These are phyloP conservation scores for Globisporangium perplexum DNA, from an alignment of 352 stramenopile species.

Conservation along the genomic window DNA sequence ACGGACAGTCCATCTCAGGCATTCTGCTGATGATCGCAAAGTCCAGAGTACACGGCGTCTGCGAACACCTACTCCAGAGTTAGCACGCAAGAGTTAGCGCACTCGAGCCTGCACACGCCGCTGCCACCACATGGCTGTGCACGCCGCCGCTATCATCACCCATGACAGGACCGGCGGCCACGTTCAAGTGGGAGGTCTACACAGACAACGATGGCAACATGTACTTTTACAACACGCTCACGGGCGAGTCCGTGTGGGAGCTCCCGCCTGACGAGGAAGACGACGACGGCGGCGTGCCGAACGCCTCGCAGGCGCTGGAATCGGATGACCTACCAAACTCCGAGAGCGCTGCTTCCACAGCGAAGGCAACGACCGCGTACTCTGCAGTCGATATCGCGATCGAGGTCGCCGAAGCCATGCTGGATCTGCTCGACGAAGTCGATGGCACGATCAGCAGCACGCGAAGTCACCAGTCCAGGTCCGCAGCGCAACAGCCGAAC, in stretches of 20 bases:
- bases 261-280: conserved; percentile 33
- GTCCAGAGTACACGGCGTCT: too few species aligned
- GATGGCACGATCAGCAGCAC: background rate
- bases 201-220: conserved; percentile 59
- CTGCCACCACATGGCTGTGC: too few species aligned
- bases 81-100: too few species aligned
- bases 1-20: too few species aligned
- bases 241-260: conserved; percentile 68
- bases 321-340: background rate
- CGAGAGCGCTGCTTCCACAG: background rate
- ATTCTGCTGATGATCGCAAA: too few species aligned
- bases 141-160: too few species aligned
- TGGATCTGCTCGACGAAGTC: conserved; percentile 26
- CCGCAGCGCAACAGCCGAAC: conserved; percentile 5
- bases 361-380: conserved; percentile 11
- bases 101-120: too few species aligned
- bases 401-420: conserved; percentile 38
- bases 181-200: conserved; percentile 49
- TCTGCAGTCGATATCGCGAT: conserved; percentile 37
- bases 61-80: too few species aligned
- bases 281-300: conserved; percentile 3
- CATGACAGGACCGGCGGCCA: too few species aligned
- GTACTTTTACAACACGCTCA: conserved; percentile 72
- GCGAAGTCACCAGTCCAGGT: background rate
- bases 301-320: background rate